Conservation (phyloP, 2,329 filamentous ascomycete species). For the Fusarium nisikadoi region DNA sequence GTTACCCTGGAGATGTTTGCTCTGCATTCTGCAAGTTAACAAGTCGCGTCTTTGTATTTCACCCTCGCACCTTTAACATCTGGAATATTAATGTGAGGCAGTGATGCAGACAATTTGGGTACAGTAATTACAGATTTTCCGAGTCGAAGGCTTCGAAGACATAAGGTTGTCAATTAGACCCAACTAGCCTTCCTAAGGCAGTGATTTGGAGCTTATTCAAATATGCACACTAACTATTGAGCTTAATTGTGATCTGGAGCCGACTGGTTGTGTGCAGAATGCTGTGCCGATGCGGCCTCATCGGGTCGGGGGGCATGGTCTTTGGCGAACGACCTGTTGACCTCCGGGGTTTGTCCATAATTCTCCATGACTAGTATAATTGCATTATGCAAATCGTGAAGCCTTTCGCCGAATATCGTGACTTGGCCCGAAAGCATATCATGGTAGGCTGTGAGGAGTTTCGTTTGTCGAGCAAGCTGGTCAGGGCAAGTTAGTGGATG, state of each 20-base stretch:
- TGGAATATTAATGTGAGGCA: no score
- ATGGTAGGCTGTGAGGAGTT: no score
- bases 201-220: no score
- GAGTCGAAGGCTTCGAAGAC: not conserved
- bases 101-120: no score
- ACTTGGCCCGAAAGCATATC: no score
- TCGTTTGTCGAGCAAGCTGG: not conserved
- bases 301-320: accelerated
- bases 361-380: not conserved
- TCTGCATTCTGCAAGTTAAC: not conserved
- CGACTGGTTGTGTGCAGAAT: not conserved
- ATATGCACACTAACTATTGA: not conserved
- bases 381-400: not conserved
- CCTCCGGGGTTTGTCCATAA: not conserved
- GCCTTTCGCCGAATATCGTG: no score
- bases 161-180: no score
- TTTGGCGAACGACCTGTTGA: not conserved
- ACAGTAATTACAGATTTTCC: accelerated
- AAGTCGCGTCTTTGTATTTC: no score
- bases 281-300: not conserved
- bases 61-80: not conserved
- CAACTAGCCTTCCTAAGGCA: not conserved
- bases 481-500: not conserved
- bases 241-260: not conserved
- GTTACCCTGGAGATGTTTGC: not conserved